These are phyloP conservation scores for Gaultheria prostrata DNA, from an alignment of 148 eudicot genomes.

Conservation along the genomic window DNA sequence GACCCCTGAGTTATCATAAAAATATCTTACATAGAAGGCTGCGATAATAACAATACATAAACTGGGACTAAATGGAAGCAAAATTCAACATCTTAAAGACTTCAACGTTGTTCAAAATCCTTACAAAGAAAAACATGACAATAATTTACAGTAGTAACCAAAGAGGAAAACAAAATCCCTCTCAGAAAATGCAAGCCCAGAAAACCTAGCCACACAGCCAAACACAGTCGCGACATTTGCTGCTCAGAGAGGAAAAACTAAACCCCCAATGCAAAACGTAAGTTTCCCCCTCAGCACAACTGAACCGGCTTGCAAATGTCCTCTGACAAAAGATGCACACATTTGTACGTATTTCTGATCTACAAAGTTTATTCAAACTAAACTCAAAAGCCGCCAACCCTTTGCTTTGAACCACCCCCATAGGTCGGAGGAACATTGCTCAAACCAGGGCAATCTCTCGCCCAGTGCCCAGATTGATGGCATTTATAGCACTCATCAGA, in stretches of 20 bases:
- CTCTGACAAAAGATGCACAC: neutral
- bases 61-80: neutral
- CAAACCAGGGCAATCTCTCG: slow-evolving; percentile 64
- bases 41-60: neutral
- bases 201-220: slow-evolving; percentile 11
- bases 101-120: neutral
- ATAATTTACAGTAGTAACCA: slow-evolving; percentile 11
- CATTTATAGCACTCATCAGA: slow-evolving; percentile 64
- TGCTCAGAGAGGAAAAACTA: neutral
- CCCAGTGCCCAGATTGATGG: slow-evolving; percentile 75
- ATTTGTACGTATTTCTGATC: slow-evolving; percentile 1
- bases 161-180: neutral
- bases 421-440: slow-evolving; percentile 57
- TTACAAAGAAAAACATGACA: neutral
- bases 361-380: neutral
- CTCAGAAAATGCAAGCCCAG: neutral
- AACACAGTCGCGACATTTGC: neutral
- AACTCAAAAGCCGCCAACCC: slow-evolving; percentile 49
- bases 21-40: neutral
- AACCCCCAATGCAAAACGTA: neutral
- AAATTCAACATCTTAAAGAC: neutral
- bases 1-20: no score
- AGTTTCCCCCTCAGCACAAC: neutral
- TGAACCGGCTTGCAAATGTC: neutral
- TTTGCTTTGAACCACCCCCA: slow-evolving; percentile 46